Conservation (phyloP, 768 basidiomycete genomes). For the Boletus vinaceobasis region DNA sequence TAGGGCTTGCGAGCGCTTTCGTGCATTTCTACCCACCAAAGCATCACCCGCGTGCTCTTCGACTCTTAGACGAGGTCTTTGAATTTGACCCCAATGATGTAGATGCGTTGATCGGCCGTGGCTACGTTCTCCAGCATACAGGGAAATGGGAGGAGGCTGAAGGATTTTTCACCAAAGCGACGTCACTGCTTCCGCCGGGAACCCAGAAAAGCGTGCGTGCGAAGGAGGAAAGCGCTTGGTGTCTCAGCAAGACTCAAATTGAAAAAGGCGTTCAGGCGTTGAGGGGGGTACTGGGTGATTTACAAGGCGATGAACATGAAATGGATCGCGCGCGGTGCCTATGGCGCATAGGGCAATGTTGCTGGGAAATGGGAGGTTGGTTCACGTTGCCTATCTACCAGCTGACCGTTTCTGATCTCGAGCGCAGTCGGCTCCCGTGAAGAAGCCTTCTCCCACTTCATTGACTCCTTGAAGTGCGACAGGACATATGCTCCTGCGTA, state of each 20-base stretch:
- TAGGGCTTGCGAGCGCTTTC: conserved; percentile 68
- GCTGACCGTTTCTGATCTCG: neutral
- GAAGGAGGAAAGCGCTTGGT: conserved; percentile 85
- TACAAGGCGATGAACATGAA: conserved; percentile 45
- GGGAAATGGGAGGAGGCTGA: conserved; percentile 68
- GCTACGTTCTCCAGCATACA: conserved; percentile 63
- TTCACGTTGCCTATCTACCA: neutral
- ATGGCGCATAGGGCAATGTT: conserved; percentile 80
- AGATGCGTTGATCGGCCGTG: conserved; percentile 68
- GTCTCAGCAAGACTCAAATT: conserved; percentile 49
- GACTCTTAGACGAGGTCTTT: conserved; percentile 72
- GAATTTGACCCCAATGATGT: conserved; percentile 57
- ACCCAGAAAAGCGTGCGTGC: conserved; percentile 55
- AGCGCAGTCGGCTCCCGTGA: conserved; percentile 47
- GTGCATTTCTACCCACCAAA: conserved; percentile 88
- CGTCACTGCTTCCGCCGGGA: conserved; percentile 44
- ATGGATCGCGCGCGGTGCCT: conserved; percentile 72
- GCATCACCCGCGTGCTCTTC: conserved; percentile 76
- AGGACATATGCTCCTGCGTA: conserved; percentile 85
- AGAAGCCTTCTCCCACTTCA: conserved; percentile 75
- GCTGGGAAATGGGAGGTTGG: conserved; percentile 72
- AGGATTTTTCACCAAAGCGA: conserved; percentile 57
- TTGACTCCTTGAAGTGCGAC: conserved; percentile 71
- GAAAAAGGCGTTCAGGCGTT: conserved; percentile 48
- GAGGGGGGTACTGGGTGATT: conserved; percentile 41